These are phyloP conservation scores for Lasiosphaeria hispida DNA, from an alignment of 495 filamentous ascomycete species.

Conservation along the genomic window DNA sequence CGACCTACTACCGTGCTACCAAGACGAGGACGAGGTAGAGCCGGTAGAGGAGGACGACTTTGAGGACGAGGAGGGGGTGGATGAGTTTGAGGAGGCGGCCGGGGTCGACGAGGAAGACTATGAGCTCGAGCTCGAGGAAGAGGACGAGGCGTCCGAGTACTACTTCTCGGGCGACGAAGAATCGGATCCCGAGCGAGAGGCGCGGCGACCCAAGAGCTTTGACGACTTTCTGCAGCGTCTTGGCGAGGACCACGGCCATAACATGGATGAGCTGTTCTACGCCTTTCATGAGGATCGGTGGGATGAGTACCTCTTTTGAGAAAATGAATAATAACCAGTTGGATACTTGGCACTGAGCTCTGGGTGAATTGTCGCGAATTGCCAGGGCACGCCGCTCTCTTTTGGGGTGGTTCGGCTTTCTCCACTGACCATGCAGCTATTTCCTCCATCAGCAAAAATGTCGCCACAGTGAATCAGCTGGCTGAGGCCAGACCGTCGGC, in stretches of 20 bases:
- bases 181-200: conserved; percentile 32
- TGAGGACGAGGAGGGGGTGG: conserved; percentile 18
- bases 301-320: conserved; percentile 37
- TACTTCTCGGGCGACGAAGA: conserved; percentile 35
- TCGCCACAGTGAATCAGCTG: not conserved
- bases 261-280: conserved; percentile 33
- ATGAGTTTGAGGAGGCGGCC: not conserved
- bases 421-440: no score
- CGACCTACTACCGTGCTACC: conserved; percentile 31
- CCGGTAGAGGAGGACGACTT: conserved; percentile 16
- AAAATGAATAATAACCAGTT: not conserved
- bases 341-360: not conserved
- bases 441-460: no score
- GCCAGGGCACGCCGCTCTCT: no score
- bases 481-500: not conserved
- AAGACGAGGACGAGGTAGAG: conserved; percentile 32
- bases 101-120: conserved; percentile 19
- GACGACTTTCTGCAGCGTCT: conserved; percentile 29
- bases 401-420: no score
- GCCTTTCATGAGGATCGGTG: conserved; percentile 37
- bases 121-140: conserved; percentile 32
- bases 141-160: conserved; percentile 38
- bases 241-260: conserved; percentile 34
- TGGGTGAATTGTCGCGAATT: not conserved
- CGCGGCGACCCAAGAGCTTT: conserved; percentile 30